These are phyloP conservation scores for Cladophialophora chaetospira DNA, from an alignment of 2,329 filamentous ascomycete species.

Conservation along the genomic window DNA sequence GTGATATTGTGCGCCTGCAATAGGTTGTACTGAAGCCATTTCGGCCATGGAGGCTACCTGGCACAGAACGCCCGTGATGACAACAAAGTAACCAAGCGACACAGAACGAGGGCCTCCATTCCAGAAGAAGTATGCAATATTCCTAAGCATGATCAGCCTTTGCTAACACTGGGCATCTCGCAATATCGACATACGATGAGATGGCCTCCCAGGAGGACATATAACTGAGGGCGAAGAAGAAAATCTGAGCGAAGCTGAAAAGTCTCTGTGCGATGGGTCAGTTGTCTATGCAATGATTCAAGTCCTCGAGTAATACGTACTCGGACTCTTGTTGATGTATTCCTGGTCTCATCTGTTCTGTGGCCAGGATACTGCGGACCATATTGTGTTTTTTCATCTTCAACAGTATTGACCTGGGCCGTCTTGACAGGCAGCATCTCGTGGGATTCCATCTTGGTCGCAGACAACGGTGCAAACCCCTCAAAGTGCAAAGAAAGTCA, in stretches of 20 bases:
- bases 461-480: not conserved
- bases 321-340: slow-evolving; percentile 19
- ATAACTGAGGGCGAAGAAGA: slow-evolving; percentile 36
- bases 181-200: slow-evolving; percentile 22
- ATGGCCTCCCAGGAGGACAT: slow-evolving; percentile 36
- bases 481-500: not conserved
- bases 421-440: slow-evolving; percentile 19
- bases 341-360: slow-evolving; percentile 18
- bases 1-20: slow-evolving; percentile 48
- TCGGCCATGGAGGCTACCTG: slow-evolving; percentile 43
- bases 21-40: slow-evolving; percentile 44
- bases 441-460: slow-evolving; percentile 13
- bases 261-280: slow-evolving; percentile 27
- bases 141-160: slow-evolving; percentile 10
- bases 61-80: slow-evolving; percentile 11
- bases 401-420: slow-evolving; percentile 8
- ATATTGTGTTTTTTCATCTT: slow-evolving; percentile 7
- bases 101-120: slow-evolving; percentile 41
- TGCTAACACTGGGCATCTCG: not conserved
- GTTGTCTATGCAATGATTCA: not conserved
- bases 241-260: slow-evolving; percentile 36
- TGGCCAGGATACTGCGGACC: slow-evolving; percentile 9
- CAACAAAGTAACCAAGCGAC: slow-evolving; percentile 36
- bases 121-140: slow-evolving; percentile 33
- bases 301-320: slow-evolving; percentile 4